These are phyloP conservation scores for Russula compacta DNA, from an alignment of 768 basidiomycete genomes.

Conservation along the genomic window DNA sequence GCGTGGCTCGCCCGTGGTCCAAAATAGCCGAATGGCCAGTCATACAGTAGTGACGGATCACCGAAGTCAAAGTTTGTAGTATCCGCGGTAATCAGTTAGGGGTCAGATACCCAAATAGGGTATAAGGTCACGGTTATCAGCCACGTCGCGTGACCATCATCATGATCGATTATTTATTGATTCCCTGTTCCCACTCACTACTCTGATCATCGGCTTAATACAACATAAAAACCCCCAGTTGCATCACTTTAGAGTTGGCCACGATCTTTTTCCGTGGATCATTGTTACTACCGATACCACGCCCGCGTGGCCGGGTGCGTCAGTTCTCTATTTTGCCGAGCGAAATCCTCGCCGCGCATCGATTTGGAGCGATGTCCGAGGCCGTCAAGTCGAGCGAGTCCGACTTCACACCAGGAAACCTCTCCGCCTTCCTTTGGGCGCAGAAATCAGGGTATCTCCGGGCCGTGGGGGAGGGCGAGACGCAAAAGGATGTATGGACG, in stretches of 20 bases:
- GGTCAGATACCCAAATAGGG: neutral
- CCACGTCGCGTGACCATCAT: neutral
- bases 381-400: neutral
- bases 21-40: too few species aligned
- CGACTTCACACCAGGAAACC: neutral
- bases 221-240: neutral
- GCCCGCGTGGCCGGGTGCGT: neutral
- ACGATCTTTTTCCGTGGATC: constrained; percentile 3
- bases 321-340: neutral
- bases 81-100: neutral
- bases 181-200: neutral
- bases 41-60: too few species aligned
- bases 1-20: too few species aligned
- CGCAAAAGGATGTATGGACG: constrained; percentile 46
- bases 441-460: constrained; percentile 19
- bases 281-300: neutral
- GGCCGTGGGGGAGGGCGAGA: constrained; percentile 6
- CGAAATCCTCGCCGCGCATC: neutral
- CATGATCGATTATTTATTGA: neutral
- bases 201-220: neutral
- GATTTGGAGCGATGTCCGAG: neutral
- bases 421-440: constrained; percentile 10
- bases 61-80: too few species aligned
- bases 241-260: neutral
- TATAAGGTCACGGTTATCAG: neutral